Percentiles rank a stretch among this genome's conserved stretches.
Evolutionary conservation across 2,329 filamentous ascomycete genomes (phyloP).

Genomic region (Truncatella angustata): DNA sequence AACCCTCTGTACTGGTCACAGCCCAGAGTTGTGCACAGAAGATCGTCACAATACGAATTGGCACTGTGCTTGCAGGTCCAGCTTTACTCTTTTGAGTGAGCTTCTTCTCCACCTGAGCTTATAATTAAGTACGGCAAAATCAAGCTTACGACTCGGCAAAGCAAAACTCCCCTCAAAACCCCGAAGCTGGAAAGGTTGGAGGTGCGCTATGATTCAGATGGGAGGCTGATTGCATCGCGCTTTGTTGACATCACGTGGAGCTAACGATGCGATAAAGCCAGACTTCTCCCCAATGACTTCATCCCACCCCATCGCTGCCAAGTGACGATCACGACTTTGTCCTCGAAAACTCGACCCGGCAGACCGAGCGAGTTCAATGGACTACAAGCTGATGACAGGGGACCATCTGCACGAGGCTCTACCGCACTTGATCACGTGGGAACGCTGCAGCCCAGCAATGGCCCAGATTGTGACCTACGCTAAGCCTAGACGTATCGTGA

Average conservation of each 20-base stretch:
- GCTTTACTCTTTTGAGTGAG: conserved; percentile 1
- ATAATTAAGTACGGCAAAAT: neutral
- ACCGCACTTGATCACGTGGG: neutral
- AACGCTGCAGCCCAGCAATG: conserved; percentile 2
- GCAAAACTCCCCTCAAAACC: conserved; percentile 2
- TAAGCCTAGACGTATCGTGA: conserved; percentile 16
- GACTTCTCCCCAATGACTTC: neutral
- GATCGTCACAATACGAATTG: conserved; percentile 2
- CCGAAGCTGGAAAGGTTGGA: neutral
- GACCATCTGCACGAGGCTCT: neutral
- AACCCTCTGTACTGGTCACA: conserved; percentile 9
- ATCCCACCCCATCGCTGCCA: neutral
- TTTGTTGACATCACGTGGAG: conserved; percentile 14
- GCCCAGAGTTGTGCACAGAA: neutral
- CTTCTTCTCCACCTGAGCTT: conserved; percentile 1
- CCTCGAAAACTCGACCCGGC: neutral
- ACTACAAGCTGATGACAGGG: neutral
- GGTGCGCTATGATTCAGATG: neutral
- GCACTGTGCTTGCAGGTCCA: conserved; percentile 7
- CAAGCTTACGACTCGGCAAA: conserved; percentile 8
- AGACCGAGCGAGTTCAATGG: neutral
- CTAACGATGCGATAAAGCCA: neutral
- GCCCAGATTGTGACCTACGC: conserved; percentile 14
- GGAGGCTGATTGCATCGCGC: conserved; percentile 4
- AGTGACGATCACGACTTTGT: neutral